A percentile compares a stretch with the other conserved stretches of the same genome.
These are phyloP conservation scores for Diutina catenulata DNA, from an alignment of 1,139 yeast species.

Conservation along the genomic window DNA sequence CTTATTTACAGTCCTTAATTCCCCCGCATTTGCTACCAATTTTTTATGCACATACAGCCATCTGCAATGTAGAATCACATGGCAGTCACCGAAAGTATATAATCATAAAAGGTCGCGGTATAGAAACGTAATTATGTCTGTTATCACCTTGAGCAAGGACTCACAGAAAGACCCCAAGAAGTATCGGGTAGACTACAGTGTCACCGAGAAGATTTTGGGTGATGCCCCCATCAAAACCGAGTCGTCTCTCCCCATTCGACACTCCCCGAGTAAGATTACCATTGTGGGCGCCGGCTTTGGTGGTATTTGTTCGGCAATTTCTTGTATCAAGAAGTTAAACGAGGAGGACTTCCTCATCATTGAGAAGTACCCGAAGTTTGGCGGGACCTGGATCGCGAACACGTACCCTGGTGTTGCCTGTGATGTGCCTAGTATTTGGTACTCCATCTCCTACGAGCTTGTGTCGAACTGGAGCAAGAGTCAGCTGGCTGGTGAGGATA, in stretches of 20 bases:
- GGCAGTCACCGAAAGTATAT: too few relatives aligned
- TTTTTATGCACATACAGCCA: too few relatives aligned
- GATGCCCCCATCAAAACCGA: conserved; percentile 9
- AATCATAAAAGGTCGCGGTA: too few relatives aligned
- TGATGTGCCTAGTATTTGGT: conserved; percentile 40
- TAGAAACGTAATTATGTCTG: too few relatives aligned
- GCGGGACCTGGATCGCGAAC: conserved; percentile 46
- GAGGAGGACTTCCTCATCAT: conserved; percentile 26
- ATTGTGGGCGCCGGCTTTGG: conserved; percentile 41
- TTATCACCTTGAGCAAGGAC: conserved; percentile 17
- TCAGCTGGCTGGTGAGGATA: conserved; percentile 38
- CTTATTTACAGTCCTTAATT: too few relatives aligned
- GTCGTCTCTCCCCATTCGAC: conserved; percentile 14
- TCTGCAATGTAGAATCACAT: too few relatives aligned
- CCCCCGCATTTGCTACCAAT: too few relatives aligned
- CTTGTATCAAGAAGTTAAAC: conserved; percentile 18
- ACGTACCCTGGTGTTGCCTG: conserved; percentile 45
- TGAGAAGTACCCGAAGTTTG: conserved; percentile 33
- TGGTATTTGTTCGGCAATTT: conserved; percentile 27
- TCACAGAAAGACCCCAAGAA: conserved; percentile 24
- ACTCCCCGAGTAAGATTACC: conserved; percentile 20
- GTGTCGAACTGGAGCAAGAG: conserved; percentile 32
- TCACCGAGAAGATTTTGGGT: conserved; percentile 19
- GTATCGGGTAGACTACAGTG: conserved; percentile 20
- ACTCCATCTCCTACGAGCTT: conserved; percentile 28